These are phyloP conservation scores for Aspergillus ibericus DNA, from an alignment of 2,329 filamentous ascomycete genomes.

Conservation along the genomic window DNA sequence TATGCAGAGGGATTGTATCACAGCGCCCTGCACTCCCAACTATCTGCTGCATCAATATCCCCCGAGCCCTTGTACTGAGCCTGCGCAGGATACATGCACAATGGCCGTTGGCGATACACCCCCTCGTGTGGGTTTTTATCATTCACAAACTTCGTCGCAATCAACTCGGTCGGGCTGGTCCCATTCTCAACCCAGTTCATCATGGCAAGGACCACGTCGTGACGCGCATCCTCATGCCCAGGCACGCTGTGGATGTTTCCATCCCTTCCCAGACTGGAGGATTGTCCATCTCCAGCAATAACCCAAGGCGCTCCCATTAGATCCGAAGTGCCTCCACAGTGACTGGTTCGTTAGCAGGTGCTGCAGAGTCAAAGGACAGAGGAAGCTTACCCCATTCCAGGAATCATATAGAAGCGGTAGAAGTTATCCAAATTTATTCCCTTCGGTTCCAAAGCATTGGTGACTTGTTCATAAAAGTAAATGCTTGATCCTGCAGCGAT, in stretches of 20 bases:
- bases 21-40: neutral
- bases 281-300: constrained; percentile 5
- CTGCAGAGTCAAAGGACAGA: neutral
- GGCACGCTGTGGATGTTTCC: constrained; percentile 5
- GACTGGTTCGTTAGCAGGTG: neutral
- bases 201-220: constrained; percentile 19
- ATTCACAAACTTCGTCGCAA: constrained; percentile 15
- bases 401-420: constrained; percentile 18
- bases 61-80: neutral
- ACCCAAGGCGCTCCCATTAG: neutral
- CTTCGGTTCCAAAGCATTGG: neutral
- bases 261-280: neutral
- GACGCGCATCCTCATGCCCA: constrained; percentile 9
- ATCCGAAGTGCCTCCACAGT: neutral
- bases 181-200: constrained; percentile 22
- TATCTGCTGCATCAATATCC: neutral
- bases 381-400: constrained; percentile 12
- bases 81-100: neutral
- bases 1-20: too few relatives aligned
- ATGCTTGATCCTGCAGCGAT: constrained; percentile 15
- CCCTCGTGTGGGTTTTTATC: neutral
- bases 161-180: constrained; percentile 11
- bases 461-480: constrained; percentile 2
- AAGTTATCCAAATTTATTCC: constrained; percentile 10
- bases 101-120: neutral